Evolutionary conservation across 371 early-diverging fungal species (phyloP).

Genomic region (Apophysomyces elegans): DNA sequence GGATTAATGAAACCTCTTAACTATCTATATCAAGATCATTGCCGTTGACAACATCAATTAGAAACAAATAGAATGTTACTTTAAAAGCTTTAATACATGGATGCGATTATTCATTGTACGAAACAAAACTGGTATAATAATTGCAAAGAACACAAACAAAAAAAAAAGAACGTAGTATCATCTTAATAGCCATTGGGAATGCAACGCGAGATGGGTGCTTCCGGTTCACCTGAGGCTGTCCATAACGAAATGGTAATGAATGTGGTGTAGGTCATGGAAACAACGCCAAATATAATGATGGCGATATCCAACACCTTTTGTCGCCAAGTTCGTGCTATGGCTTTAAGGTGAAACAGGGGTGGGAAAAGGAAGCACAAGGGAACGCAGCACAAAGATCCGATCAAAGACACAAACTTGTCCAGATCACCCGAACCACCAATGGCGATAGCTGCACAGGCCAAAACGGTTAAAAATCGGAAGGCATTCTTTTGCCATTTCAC

Average conservation of each 20-base stretch:
- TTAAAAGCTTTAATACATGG: too few relatives aligned
- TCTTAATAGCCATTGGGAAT: conserved; percentile 26
- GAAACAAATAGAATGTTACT: too few relatives aligned
- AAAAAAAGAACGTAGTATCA: not conserved
- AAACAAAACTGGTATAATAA: not conserved
- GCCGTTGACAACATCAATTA: too few relatives aligned
- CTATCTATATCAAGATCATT: too few relatives aligned
- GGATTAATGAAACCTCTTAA: too few relatives aligned
- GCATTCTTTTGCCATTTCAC: conserved; percentile 91
- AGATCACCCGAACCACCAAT: conserved; percentile 75
- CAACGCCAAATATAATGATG: conserved; percentile 73
- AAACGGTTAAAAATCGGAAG: conserved; percentile 64
- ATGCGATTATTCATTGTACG: too few relatives aligned
- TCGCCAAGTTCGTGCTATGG: conserved; percentile 48
- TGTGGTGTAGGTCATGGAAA: conserved; percentile 81
- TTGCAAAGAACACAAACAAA: not conserved
- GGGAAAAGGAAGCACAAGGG: conserved; percentile 84
- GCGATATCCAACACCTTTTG: conserved; percentile 54
- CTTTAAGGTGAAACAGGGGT: conserved; percentile 79
- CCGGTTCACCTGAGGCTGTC: conserved; percentile 48
- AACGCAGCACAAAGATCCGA: conserved; percentile 68
- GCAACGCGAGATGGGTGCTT: conserved; percentile 43
- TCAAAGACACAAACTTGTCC: conserved; percentile 86
- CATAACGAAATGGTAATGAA: conserved; percentile 74
- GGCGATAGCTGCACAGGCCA: conserved; percentile 68